These are phyloP conservation scores for Aspergillus brunneoviolaceus DNA, from an alignment of 2,329 filamentous ascomycete species.

Conservation along the genomic window DNA sequence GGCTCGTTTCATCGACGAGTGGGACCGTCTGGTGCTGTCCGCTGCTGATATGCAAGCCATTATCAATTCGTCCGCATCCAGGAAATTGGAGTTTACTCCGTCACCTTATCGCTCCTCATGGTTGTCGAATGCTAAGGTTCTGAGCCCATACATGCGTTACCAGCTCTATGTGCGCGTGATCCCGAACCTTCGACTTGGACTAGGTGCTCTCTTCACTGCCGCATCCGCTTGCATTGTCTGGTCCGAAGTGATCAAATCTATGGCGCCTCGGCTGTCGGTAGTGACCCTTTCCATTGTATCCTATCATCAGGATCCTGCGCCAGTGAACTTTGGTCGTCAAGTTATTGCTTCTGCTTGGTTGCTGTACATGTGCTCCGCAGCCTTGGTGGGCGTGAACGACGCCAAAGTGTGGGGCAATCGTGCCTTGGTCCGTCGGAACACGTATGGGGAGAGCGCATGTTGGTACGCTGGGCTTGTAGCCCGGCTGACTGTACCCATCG, in stretches of 20 bases:
- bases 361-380: conserved; percentile 91
- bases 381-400: conserved; percentile 82
- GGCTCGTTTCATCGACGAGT: conserved; percentile 79
- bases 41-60: conserved; percentile 76
- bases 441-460: conserved; percentile 86
- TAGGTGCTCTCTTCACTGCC: conserved; percentile 67
- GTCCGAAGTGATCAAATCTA: conserved; percentile 88
- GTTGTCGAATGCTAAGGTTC: conserved; percentile 56
- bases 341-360: conserved; percentile 84
- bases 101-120: conserved; percentile 56
- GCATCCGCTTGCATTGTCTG: conserved; percentile 85
- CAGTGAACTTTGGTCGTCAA: conserved; percentile 84
- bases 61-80: conserved; percentile 77
- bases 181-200: conserved; percentile 63
- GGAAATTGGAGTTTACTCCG: conserved; percentile 72
- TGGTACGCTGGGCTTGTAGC: conserved; percentile 96
- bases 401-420: conserved; percentile 98
- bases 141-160: conserved; percentile 82
- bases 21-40: conserved; percentile 73
- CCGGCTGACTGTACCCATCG: conserved; percentile 84
- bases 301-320: conserved; percentile 66
- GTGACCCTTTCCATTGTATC: conserved; percentile 64
- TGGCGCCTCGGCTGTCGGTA: conserved; percentile 72
- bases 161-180: conserved; percentile 71
- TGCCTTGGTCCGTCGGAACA: conserved; percentile 84